These are phyloP conservation scores for Fagopyrum esculentum DNA, from an alignment of 148 eudicot genomes.

Conservation along the genomic window DNA sequence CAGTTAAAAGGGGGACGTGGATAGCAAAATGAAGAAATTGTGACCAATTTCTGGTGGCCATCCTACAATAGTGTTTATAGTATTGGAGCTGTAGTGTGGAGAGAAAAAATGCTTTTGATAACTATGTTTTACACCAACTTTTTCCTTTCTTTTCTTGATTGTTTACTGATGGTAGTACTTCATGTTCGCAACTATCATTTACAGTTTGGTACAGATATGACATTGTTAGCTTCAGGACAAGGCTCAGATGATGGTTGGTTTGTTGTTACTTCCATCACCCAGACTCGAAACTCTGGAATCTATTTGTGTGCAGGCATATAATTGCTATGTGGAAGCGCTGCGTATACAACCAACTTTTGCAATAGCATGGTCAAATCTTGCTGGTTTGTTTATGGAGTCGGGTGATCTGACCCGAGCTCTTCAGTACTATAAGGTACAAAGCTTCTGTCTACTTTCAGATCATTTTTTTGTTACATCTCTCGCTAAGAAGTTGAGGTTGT, in stretches of 20 bases:
- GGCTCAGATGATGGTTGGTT: slow-evolving; percentile 41
- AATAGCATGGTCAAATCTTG: slow-evolving; percentile 51
- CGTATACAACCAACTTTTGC: slow-evolving; percentile 40
- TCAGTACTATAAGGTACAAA: slow-evolving; percentile 66
- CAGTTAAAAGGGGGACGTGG: background rate
- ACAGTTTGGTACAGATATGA: slow-evolving; percentile 34
- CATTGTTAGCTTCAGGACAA: slow-evolving; percentile 40
- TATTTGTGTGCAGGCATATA: slow-evolving; percentile 57
- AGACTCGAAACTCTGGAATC: slow-evolving; percentile 46
- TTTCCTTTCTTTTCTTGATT: slow-evolving; percentile 12
- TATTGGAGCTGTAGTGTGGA: background rate
- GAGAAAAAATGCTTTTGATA: background rate
- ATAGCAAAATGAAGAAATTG: background rate
- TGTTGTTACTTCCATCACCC: slow-evolving; percentile 43
- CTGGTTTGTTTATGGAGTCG: slow-evolving; percentile 43
- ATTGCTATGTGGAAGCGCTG: slow-evolving; percentile 41
- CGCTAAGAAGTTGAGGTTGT: background rate
- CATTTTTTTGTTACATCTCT: background rate
- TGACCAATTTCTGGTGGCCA: background rate
- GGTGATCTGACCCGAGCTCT: slow-evolving; percentile 38
- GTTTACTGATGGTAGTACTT: slow-evolving; percentile 31
- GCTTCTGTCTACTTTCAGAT: background rate
- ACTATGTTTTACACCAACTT: background rate
- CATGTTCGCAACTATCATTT: slow-evolving; percentile 28
- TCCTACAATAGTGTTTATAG: background rate